Evolutionary conservation across 2,329 filamentous ascomycete species (phyloP), one percentile per base, ranked within the genome.

Genomic region (Xylaria sp.): DNA sequence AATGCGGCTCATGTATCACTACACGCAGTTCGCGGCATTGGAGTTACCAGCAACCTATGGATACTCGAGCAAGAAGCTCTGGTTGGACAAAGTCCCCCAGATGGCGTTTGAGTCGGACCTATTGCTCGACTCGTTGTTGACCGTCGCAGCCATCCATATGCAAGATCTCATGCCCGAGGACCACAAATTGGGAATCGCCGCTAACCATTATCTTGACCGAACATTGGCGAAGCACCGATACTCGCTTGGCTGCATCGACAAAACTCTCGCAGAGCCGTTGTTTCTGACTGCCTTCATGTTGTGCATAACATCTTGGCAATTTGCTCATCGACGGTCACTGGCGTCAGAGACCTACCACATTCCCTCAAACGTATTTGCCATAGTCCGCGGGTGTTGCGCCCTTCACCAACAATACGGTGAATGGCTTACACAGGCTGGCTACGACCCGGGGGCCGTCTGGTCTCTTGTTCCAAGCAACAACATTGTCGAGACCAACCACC

Each of bases 1-100:
- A 17, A 64, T 61, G 58, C 62, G 58, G 3, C 58, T 64, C 37
- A 58, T 64, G 53, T 61, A 61, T 25, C 58, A 64, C 49, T 63
- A 64, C 19, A 61, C 58, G 1, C 58, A 57, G 44, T 54, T 54
- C 38, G 53, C 54, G 1, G 62, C 62, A 0, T 25, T 60, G 37
- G 48, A 64, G 54, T 4, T 64, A 33, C 62, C 62, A 4, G 62
- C 62, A 13, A 56, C 62, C 10, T 64, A 64, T 11, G 58, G 58
- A 5, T 58, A 58, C 21, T 31, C 62, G 3, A 61, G 60, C 62
- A 57, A 54, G 44, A 44, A 60, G 44, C 58, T 64, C 49, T 64
- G 62, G 62, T 40, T 64, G 11, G 62, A 61, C 43, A 61, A 49
- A 21, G 62, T 61, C 8, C 58, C 62, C 4, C 58, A 54, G 48